These are phyloP conservation scores for Penicillium silybi DNA, from an alignment of 495 filamentous ascomycete genomes.

Conservation along the genomic window DNA sequence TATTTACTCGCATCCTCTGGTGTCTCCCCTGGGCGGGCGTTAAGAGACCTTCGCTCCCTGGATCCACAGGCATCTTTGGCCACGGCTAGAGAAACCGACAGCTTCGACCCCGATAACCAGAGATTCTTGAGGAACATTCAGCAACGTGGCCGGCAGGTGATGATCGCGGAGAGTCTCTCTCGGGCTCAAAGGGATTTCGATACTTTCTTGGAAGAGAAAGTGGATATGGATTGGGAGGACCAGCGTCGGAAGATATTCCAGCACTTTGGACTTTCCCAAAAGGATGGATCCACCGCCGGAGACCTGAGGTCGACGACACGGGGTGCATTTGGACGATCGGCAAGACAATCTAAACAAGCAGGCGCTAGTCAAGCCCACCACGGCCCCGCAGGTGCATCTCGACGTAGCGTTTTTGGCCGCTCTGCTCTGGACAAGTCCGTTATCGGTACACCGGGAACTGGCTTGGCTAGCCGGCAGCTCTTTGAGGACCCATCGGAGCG, in stretches of 20 bases:
- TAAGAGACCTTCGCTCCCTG: conserved; percentile 69
- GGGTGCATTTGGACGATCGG: conserved; percentile 59
- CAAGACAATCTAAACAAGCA: conserved; percentile 37
- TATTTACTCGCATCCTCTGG: conserved; percentile 90
- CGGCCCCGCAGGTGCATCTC: conserved; percentile 34
- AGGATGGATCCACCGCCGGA: conserved; percentile 45
- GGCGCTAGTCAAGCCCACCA: conserved; percentile 24
- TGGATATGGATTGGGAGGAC: conserved; percentile 91
- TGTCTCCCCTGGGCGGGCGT: conserved; percentile 69
- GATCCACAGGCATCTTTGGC: conserved; percentile 44
- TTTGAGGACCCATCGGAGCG: conserved; percentile 67
- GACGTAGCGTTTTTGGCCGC: conserved; percentile 65
- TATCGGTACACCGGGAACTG: conserved; percentile 68
- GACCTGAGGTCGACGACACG: conserved; percentile 34
- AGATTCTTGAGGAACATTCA: conserved; percentile 78
- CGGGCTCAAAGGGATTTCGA: conserved; percentile 89
- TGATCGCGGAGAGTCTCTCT: conserved; percentile 83
- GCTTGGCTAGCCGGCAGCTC: conserved; percentile 48
- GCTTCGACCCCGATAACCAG: conserved; percentile 73
- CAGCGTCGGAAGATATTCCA: conserved; percentile 90
- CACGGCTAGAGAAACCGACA: conserved; percentile 40
- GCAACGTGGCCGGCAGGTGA: conserved; percentile 83
- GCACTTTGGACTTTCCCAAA: conserved; percentile 84
- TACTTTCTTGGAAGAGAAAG: conserved; percentile 84
- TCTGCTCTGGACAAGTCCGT: conserved; percentile 74